These are phyloP conservation scores for Lactarius vividus DNA, from an alignment of 768 basidiomycete species.

Conservation along the genomic window DNA sequence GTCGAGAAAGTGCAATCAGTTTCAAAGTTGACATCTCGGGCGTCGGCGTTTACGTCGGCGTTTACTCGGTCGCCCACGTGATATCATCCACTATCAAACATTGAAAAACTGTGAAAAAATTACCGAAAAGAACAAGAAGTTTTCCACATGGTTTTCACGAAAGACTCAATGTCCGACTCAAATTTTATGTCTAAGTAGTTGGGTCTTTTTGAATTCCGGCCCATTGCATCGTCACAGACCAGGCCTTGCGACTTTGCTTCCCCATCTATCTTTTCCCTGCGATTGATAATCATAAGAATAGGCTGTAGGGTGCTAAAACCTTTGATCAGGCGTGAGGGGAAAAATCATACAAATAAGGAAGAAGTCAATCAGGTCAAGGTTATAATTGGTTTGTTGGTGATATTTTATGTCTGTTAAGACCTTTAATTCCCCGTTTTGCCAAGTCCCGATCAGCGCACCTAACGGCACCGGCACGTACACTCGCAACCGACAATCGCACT, in stretches of 20 bases:
- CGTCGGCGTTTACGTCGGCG: background rate
- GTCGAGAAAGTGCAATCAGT: background rate
- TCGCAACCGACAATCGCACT: background rate
- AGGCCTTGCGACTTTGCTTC: background rate
- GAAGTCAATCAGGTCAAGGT: background rate
- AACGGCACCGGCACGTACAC: background rate
- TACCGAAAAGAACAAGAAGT: too few species aligned
- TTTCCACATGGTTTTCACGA: too few species aligned
- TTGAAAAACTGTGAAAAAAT: too few species aligned
- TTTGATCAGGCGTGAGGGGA: background rate
- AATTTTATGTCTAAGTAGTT: too few species aligned
- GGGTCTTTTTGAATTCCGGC: too few species aligned
- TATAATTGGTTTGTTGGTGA: background rate
- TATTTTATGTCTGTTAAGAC: background rate
- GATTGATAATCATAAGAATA: background rate
- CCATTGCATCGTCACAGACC: background rate
- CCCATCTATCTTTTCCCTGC: background rate
- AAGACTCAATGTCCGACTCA: too few species aligned
- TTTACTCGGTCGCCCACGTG: background rate
- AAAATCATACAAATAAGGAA: background rate
- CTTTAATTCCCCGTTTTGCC: background rate
- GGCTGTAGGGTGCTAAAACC: background rate
- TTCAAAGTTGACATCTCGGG: background rate
- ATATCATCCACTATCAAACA: background rate
- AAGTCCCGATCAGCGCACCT: constrained; percentile 18